These are phyloP conservation scores for Thielaviopsis populi DNA, from an alignment of 2,329 filamentous ascomycete genomes.

Conservation along the genomic window DNA sequence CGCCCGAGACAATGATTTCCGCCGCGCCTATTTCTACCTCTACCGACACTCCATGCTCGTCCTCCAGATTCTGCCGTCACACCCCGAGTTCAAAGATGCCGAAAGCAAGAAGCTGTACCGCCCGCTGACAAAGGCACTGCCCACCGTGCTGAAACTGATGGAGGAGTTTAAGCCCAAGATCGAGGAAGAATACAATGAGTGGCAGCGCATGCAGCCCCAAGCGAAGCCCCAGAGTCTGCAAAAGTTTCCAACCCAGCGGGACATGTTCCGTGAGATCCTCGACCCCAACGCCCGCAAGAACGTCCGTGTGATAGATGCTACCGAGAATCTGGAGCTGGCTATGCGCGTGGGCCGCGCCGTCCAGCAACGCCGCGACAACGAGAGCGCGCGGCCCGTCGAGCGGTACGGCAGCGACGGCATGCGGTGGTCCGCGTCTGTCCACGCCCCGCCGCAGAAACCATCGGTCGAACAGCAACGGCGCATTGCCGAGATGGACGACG, in stretches of 20 bases:
- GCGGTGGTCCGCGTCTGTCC: constrained; percentile 23
- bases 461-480: background rate
- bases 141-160: constrained; percentile 50
- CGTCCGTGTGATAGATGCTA: constrained; percentile 44
- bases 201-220: constrained; percentile 36
- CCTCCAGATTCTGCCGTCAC: constrained; percentile 54
- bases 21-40: constrained; percentile 81
- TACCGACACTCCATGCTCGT: constrained; percentile 80
- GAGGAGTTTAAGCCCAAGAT: constrained; percentile 71
- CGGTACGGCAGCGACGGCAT: constrained; percentile 28
- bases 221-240: background rate
- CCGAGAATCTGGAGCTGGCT: constrained; percentile 58
- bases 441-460: constrained; percentile 22
- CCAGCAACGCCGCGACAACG: constrained; percentile 45
- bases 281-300: constrained; percentile 27
- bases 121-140: constrained; percentile 34
- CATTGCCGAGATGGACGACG: constrained; percentile 23
- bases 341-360: constrained; percentile 62
- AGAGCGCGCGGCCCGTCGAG: constrained; percentile 35
- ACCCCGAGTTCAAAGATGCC: constrained; percentile 58
- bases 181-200: constrained; percentile 52
- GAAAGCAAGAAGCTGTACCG: constrained; percentile 49
- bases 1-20: constrained; percentile 68
- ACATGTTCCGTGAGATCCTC: constrained; percentile 22
- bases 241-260: constrained; percentile 6